A percentile compares a stretch with the other conserved stretches of the same genome.
phyloP scores from a whole-genome alignment of 345 rosid genomes.

The Odontarrhena argentea region DNA sequence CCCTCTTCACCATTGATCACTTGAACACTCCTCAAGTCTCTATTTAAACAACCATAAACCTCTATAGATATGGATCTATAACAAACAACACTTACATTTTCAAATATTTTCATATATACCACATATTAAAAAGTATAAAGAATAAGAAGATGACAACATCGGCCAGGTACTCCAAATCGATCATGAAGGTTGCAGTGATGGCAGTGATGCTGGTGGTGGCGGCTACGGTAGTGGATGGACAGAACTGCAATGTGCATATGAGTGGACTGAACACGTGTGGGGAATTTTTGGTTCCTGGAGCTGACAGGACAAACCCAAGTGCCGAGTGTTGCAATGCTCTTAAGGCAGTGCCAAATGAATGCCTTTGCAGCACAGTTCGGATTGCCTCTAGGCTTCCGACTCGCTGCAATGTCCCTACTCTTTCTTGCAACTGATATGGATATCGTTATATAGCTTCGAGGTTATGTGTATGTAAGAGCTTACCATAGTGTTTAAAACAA shows the following conservation, averaged over 20 bases:
- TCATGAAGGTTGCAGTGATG: constrained; percentile 39
- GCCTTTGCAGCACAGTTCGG: constrained; percentile 82
- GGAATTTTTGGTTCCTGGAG: constrained; percentile 73
- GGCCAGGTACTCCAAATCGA: constrained; percentile 26
- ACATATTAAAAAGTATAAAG: constrained; percentile 11
- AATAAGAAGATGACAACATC: constrained; percentile 27
- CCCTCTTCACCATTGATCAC: constrained; percentile 7
- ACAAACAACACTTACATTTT: constrained; percentile 11
- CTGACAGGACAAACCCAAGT: constrained; percentile 45
- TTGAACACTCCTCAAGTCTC: constrained; percentile 5
- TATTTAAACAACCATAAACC: constrained; percentile 28
- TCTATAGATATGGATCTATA: constrained; percentile 2
- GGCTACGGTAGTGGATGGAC: constrained; percentile 43
- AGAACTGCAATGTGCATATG: constrained; percentile 62
- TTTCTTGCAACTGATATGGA: constrained; percentile 47
- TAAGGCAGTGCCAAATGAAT: constrained; percentile 58
- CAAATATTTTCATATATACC: background rate
- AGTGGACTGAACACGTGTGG: constrained; percentile 64
- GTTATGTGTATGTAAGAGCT: constrained; percentile 22
- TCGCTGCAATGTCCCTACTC: constrained; percentile 65
- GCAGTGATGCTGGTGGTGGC: constrained; percentile 37
- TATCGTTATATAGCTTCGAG: background rate
- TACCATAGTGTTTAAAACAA: background rate
- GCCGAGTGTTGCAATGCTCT: constrained; percentile 66
- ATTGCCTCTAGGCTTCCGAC: constrained; percentile 74